Evolutionary conservation across 2,329 filamentous ascomycete genomes (phyloP).

Genomic region (Ascochyta lentis): DNA sequence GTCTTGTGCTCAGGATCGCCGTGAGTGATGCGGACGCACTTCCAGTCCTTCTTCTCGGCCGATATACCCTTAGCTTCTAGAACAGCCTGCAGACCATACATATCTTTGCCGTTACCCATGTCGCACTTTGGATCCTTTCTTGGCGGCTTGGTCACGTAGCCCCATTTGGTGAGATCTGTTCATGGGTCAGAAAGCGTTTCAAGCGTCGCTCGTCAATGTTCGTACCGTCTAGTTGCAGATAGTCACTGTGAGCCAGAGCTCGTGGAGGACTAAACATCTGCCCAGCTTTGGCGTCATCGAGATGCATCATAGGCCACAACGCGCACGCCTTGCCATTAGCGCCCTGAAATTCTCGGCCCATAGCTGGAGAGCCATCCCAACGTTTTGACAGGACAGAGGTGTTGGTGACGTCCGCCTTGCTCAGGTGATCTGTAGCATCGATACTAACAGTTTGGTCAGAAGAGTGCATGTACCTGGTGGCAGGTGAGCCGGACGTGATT

Average conservation of each 20-base stretch:
- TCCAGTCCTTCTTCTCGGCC: constrained; percentile 8
- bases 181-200: background rate
- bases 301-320: constrained; percentile 7
- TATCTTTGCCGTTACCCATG: constrained; percentile 8
- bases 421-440: no score
- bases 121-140: constrained; percentile 6
- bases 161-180: constrained; percentile 8
- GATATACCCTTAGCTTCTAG: constrained; percentile 3
- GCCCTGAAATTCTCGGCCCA: constrained; percentile 1
- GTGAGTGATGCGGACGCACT: constrained; percentile 10
- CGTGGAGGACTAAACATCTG: background rate
- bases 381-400: background rate
- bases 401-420: background rate
- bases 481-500: background rate
- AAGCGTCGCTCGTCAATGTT: background rate
- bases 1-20: constrained; percentile 6
- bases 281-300: constrained; percentile 1
- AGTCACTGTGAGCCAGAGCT: constrained; percentile 7
- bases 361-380: constrained; percentile 12
- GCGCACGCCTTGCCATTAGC: constrained; percentile 4
- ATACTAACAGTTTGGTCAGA: background rate
- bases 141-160: constrained; percentile 2
- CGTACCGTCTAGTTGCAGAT: constrained; percentile 6
- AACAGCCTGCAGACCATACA: background rate
- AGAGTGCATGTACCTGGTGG: background rate